phyloP scores from a whole-genome alignment of 2,329 filamentous ascomycete genomes.

The Phaeoacremonium minimum region DNA sequence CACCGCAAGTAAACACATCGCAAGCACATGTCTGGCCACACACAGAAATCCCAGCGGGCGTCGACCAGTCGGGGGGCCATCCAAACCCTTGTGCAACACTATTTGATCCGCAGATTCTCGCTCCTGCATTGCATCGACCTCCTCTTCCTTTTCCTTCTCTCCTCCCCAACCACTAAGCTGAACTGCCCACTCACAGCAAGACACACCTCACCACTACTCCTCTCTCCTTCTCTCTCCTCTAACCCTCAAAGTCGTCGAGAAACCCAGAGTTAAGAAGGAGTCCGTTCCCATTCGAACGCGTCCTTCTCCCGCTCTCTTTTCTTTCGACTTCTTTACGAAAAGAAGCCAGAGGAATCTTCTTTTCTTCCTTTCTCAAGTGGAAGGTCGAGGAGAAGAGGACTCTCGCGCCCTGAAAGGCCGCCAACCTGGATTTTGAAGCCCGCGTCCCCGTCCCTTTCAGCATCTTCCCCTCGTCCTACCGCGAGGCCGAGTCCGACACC shows the following conservation, averaged over 20 bases:
- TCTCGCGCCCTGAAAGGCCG: slow-evolving; percentile 62
- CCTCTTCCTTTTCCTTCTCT: slow-evolving; percentile 10
- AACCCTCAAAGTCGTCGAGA: slow-evolving; percentile 20
- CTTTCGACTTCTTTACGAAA: slow-evolving; percentile 41
- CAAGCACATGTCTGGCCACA: slow-evolving; percentile 4
- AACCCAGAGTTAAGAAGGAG: slow-evolving; percentile 25
- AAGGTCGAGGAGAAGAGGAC: slow-evolving; percentile 41
- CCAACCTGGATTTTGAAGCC: slow-evolving; percentile 99
- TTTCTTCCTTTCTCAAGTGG: slow-evolving; percentile 55
- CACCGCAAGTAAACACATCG: slow-evolving; percentile 18
- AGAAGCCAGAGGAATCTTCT: slow-evolving; percentile 47
- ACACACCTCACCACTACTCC: slow-evolving; percentile 24
- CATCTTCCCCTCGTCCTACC: slow-evolving; percentile 98
- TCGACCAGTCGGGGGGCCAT: slow-evolving; percentile 3
- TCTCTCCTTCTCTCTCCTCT: slow-evolving; percentile 11
- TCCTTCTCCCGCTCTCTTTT: slow-evolving; percentile 39
- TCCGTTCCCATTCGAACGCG: slow-evolving; percentile 23
- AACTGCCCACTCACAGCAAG: slow-evolving; percentile 15
- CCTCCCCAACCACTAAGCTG: slow-evolving; percentile 12
- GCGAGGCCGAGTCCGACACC: slow-evolving; percentile 34
- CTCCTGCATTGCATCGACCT: slow-evolving; percentile 8
- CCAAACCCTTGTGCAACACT: slow-evolving; percentile 4
- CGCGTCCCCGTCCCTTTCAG: slow-evolving; percentile 98
- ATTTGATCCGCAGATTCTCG: slow-evolving; percentile 11
- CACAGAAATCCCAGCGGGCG: slow-evolving; percentile 9